Conservation (phyloP, 495 filamentous ascomycete genomes). For the Apiosordaria backusii region DNA sequence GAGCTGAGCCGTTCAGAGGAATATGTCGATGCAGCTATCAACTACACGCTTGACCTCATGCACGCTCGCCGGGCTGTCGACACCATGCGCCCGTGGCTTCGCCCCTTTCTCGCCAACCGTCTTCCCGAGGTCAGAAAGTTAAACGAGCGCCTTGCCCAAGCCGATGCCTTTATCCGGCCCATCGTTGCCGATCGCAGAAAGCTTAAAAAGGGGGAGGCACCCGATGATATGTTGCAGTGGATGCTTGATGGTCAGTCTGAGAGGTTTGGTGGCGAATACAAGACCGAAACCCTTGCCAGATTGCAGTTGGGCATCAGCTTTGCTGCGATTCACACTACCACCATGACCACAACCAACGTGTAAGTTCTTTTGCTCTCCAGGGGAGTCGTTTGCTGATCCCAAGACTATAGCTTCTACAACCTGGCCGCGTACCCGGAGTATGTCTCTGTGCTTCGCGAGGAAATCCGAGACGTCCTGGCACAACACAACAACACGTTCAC, state of each 20-base stretch:
- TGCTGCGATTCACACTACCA: constrained; percentile 47
- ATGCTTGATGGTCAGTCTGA: constrained; percentile 31
- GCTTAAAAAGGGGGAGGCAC: constrained; percentile 23
- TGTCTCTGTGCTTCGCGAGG: constrained; percentile 48
- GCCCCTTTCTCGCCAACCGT: constrained; percentile 31
- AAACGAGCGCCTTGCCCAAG: constrained; percentile 25
- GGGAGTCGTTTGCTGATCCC: not conserved
- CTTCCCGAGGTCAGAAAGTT: constrained; percentile 34
- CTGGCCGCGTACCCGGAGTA: constrained; percentile 43
- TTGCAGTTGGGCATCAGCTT: constrained; percentile 45
- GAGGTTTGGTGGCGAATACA: constrained; percentile 12
- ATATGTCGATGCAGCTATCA: constrained; percentile 56
- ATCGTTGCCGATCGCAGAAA: constrained; percentile 27
- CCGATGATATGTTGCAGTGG: constrained; percentile 41
- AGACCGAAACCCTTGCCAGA: constrained; percentile 30
- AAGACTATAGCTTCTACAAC: constrained; percentile 30
- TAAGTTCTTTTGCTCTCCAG: not conserved
- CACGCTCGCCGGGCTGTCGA: constrained; percentile 30
- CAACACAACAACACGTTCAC: constrained; percentile 31
- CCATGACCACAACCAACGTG: constrained; percentile 11
- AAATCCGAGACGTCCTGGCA: constrained; percentile 40
- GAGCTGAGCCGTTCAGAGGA: constrained; percentile 51
- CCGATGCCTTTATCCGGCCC: constrained; percentile 30
- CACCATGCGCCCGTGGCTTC: constrained; percentile 28
- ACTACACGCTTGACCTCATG: constrained; percentile 53